phyloP scores from a whole-genome alignment of 73 alveolate genomes.

The Symbiodinium natans region DNA sequence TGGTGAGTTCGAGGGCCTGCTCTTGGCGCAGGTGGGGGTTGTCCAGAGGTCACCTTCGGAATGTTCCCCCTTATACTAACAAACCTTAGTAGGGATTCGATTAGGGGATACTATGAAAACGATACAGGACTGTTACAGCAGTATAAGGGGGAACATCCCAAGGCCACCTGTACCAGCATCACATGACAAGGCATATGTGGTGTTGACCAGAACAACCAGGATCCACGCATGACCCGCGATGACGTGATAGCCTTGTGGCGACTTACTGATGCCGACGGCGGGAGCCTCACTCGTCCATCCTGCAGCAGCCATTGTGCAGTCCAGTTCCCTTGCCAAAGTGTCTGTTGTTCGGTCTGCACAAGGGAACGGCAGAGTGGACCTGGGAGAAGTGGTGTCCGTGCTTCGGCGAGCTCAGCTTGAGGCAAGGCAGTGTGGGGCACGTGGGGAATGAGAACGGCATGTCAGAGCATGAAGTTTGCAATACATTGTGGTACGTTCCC shows the following conservation, averaged over 20 bases:
- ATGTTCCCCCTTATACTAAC: too few relatives aligned
- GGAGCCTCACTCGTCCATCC: not conserved
- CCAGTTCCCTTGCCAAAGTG: not conserved
- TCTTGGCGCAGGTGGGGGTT: conserved; percentile 48
- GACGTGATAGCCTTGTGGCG: conserved; percentile 90
- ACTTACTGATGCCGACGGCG: conserved; percentile 64
- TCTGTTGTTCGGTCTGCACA: not conserved
- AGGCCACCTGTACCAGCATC: not conserved
- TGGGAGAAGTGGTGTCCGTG: conserved; percentile 48
- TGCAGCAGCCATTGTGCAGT: not conserved
- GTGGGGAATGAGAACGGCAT: too few relatives aligned
- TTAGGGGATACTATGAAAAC: too few relatives aligned
- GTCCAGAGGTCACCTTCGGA: too few relatives aligned
- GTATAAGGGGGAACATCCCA: too few relatives aligned
- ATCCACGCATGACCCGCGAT: conserved; percentile 49
- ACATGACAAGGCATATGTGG: not conserved
- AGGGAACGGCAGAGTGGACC: conserved; percentile 61
- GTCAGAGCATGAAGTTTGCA: too few relatives aligned
- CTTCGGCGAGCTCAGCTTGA: conserved; percentile 81
- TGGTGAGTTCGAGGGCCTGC: conserved; percentile 68
- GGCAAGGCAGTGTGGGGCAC: not conserved
- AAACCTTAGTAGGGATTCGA: too few relatives aligned
- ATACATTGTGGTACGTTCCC: too few relatives aligned
- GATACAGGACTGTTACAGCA: too few relatives aligned
- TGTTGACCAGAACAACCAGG: not conserved